Evolutionary conservation across 2,329 filamentous ascomycete species (phyloP).

Genomic region (Sporothrix globosa): DNA sequence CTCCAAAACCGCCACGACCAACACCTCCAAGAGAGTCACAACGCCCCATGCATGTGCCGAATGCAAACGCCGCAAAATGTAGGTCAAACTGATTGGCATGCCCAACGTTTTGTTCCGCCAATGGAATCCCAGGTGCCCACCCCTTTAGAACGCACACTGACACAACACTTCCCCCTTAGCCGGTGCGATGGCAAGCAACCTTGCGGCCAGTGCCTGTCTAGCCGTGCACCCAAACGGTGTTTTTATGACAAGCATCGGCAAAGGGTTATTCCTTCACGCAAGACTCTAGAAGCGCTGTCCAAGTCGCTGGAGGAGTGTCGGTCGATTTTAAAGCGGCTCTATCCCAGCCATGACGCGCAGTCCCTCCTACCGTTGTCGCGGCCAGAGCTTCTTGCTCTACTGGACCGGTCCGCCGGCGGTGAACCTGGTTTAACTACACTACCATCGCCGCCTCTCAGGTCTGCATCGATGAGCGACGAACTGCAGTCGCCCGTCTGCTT

Average conservation of each 20-base stretch:
- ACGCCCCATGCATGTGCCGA: slow-evolving; percentile 71
- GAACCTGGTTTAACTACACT: slow-evolving; percentile 46
- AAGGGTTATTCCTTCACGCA: slow-evolving; percentile 74
- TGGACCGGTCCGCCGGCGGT: slow-evolving; percentile 53
- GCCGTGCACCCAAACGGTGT: slow-evolving; percentile 76
- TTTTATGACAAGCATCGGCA: slow-evolving; percentile 81
- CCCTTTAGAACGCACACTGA: neutral
- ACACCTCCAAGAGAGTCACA: slow-evolving; percentile 55
- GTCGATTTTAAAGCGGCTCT: slow-evolving; percentile 63
- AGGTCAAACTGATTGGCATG: slow-evolving; percentile 36
- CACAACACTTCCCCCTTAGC: slow-evolving; percentile 39
- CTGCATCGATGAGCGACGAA: slow-evolving; percentile 53
- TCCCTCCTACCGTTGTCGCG: slow-evolving; percentile 59
- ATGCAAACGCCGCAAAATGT: slow-evolving; percentile 79
- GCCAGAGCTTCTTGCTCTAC: slow-evolving; percentile 61
- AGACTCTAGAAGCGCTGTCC: slow-evolving; percentile 68
- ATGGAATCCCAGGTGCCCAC: neutral
- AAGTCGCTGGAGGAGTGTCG: slow-evolving; percentile 69
- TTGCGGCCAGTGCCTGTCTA: slow-evolving; percentile 81
- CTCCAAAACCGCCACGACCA: slow-evolving; percentile 47
- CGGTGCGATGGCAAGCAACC: slow-evolving; percentile 81
- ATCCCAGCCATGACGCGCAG: slow-evolving; percentile 60
- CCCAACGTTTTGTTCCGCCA: neutral
- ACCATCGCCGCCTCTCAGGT: slow-evolving; percentile 58
- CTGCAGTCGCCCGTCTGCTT: slow-evolving; percentile 55